Percentiles rank a stretch among this genome's conserved stretches.
These are phyloP conservation scores for Diplogelasinospora grovesii DNA, from an alignment of 495 filamentous ascomycete species.

Conservation along the genomic window DNA sequence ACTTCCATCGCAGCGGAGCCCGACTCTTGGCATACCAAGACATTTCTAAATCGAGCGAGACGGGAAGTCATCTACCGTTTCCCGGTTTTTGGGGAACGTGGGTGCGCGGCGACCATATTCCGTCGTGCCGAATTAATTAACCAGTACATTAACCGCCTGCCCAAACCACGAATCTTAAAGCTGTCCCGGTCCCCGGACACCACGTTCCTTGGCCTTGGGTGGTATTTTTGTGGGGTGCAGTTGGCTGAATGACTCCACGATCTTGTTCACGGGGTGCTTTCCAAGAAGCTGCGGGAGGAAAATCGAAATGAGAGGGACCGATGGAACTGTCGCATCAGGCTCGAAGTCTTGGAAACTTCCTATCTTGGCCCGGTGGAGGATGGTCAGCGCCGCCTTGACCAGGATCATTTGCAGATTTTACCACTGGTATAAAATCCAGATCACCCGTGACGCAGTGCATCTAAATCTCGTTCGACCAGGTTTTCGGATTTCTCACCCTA, in stretches of 20 bases:
- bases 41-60: too few species aligned
- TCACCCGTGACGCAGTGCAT: neutral
- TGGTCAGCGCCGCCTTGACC: too few species aligned
- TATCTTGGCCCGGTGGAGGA: too few species aligned
- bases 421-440: neutral
- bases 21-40: too few species aligned
- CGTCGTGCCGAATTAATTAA: conserved; percentile 16
- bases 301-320: neutral
- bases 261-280: neutral
- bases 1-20: too few species aligned
- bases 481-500: neutral
- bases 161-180: neutral
- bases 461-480: neutral
- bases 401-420: too few species aligned
- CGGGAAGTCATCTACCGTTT: conserved; percentile 14
- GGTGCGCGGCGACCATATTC: conserved; percentile 13
- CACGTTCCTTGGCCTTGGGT: neutral
- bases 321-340: too few species aligned
- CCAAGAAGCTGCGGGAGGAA: neutral
- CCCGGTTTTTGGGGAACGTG: conserved; percentile 14
- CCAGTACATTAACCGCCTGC: conserved; percentile 13
- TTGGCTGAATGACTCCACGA: neutral
- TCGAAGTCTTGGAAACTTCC: too few species aligned
- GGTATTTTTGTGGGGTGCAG: neutral
- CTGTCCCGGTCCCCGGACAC: neutral